Base-by-base conservation (phyloP, 148 eudicot species). In the Suaeda aralocaspica region DNA sequence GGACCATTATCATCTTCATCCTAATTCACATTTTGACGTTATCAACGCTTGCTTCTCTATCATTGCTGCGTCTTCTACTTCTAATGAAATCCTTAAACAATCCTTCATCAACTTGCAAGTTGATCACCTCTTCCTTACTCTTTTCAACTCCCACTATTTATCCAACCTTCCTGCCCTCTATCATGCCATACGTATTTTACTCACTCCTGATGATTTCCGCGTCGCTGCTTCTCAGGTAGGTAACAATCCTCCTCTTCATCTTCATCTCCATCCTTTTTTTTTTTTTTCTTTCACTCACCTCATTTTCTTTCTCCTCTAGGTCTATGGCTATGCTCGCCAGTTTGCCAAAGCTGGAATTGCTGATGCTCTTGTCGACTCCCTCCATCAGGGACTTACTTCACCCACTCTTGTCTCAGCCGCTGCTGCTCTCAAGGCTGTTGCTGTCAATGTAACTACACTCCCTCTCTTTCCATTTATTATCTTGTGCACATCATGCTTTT, bases 171-270 rank as follows among this genome's bases (percentile, higher is more conserved):
- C 84, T 52, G 75, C 80, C 66, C 49, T 89, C 58, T 89, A 84
- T 79, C 90, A 91, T 74, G 96, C 97, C 16, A 87, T 94, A 53
- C 80, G 86, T 49, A 78, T 81, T 65, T 84, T 94, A 68, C 74
- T 94, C 63, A 74, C 97, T 51, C 84, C 99, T 76, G 99, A 94
- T 81, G 99, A 94, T 76, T 77, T 83, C 69, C 96, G 99, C 57
- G 93, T 94, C 49, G 85, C 89, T 45, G 99, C 99, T 73, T 94
- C 99, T 72, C 97, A 94, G 79, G 99, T 89, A n/a, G n/a, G n/a
- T n/a, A n/a, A n/a, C n/a, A 36, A 36, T 36, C 8, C 41, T 36
- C 41, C 8, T 36, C 41, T 36, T 3, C 41, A 3, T 36, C 41
- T 51, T 28, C 34, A 18, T n/a, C 8, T 36, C 41, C 41, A 3